phyloP scores from a whole-genome alignment of 768 basidiomycete species.

The Hirschioporus abietinus region DNA sequence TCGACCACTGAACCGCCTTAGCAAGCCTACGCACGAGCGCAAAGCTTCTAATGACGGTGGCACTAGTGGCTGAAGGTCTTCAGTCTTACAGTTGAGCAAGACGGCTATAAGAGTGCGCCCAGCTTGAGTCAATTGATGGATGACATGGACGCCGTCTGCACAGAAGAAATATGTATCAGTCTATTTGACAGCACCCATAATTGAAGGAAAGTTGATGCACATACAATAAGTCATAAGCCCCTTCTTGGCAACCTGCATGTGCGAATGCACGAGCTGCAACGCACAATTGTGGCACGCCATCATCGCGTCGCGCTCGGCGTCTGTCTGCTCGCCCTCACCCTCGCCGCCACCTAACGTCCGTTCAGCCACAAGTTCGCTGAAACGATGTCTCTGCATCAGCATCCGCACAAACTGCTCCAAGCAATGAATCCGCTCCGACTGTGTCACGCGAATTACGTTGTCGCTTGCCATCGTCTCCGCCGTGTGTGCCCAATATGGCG shows the following conservation, averaged over 20 bases:
- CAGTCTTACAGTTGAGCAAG: constrained; percentile 82
- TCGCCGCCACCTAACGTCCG: constrained; percentile 40
- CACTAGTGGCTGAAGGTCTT: constrained; percentile 67
- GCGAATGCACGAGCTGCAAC: constrained; percentile 73
- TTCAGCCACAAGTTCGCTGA: constrained; percentile 72
- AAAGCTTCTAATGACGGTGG: constrained; percentile 80
- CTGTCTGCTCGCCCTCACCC: constrained; percentile 48
- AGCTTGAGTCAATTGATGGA: constrained; percentile 91
- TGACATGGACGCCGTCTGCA: constrained; percentile 89
- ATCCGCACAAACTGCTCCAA: constrained; percentile 84
- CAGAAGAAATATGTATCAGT: constrained; percentile 11
- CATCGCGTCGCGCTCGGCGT: constrained; percentile 77
- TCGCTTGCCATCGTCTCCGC: constrained; percentile 76
- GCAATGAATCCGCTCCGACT: constrained; percentile 82
- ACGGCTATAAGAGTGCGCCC: constrained; percentile 87
- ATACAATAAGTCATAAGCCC: constrained; percentile 92
- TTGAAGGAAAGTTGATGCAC: constrained; percentile 27
- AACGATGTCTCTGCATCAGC: constrained; percentile 85
- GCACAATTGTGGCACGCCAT: constrained; percentile 71
- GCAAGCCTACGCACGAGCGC: constrained; percentile 81
- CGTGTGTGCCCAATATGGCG: constrained; percentile 75
- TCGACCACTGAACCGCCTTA: constrained; percentile 83
- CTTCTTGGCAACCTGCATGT: constrained; percentile 81
- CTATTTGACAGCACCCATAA: neutral
- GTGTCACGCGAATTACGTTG: constrained; percentile 85